Base-by-base conservation (phyloP, 768 basidiomycete species). In the Myochromella boudieri region DNA sequence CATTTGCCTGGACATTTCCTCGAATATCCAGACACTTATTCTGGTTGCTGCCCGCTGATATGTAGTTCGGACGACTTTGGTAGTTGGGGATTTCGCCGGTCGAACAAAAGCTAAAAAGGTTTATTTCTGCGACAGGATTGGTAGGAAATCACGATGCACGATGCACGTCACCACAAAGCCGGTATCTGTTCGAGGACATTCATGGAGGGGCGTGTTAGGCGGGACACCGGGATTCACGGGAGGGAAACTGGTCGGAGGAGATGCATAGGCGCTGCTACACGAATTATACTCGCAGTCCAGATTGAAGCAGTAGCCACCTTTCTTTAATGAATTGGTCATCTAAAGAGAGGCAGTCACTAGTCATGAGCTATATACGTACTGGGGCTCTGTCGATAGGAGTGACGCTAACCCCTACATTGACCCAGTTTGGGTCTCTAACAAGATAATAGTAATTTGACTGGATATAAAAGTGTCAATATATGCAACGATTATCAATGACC, bases 401-500 rank as follows among this genome's bases (percentile, higher is more conserved):
- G 17, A 39, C n/a, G 20, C 22, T 39, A n/a, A 39, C 20, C 18
- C 22, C 37, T 11, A 39, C 37, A 25, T 39, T 39, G 22, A 39
- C 22, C 37, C 37, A 39, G 37, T 39, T 39, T 21, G 37, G 37
- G 20, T 39, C 37, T 39, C 37, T 39, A 5, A 39, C 8, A n/a
- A 39, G 17, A 20, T 39, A 39, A 39, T 39, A 39, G 22, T 39
- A 39, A 21, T 39, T 39, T 6, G 37, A 39, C 37, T 39, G 20
- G 5, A 20, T 11, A 6, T 39, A 6, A 21, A 6, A 20, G 6
- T n/a, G n/a, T 6, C 37, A 39, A 15, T 6, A 20, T 39, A 11
- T 11, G 20, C 37, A 39, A 12, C 22, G 18, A 9, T 21, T n/a
- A 21, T 21, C 18, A 39, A 21, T 6, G 5, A 21, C 22, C 37